Base-by-base conservation (phyloP, 225 moss, liverwort and hornwort genomes). In the Climacium dendroides region DNA sequence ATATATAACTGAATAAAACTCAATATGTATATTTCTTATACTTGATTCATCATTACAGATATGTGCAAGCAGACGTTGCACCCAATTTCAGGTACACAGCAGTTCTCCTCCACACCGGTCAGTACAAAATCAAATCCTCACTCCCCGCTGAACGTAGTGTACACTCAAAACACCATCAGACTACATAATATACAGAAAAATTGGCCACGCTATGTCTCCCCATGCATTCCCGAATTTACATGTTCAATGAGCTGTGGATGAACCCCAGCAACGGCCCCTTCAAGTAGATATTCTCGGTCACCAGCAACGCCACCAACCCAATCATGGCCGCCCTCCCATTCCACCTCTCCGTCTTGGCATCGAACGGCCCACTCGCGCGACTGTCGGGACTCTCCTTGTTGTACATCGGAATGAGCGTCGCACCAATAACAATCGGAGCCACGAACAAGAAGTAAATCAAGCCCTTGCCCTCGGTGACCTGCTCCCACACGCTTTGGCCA, bases 341-440 rank as follows among this genome's bases (percentile, higher is more conserved):
- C 92, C 92, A 92, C 6, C 92, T 63, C 88, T 92, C 92, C 2
- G 39, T 81, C 88, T 81, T 24, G 1, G 92, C 92, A 25, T 92
- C 45, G 8, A 92, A 90, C 7, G 95, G 97, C 0, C 93, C 92
- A 5, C 5, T 89, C 53, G 47, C 34, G 0, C 92, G 87, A 52
- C 95, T 97, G 28, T 96, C 96, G 2, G 96, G 95, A 0, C 92
- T 93, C 28, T 97, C 97, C 5, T 79, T 87, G 13, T 95, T 95
- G 50, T 60, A 96, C 81, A 97, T 97, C 17, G 97, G 97, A 30
- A 95, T 93, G 1, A 97, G 87, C 1, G 97, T 91, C 8, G 97
- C 97, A 34, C 85, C 95, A 23, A 96, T 94, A 62, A 98, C 34
- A 54, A 98, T 47, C 13, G 96, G 96, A 0, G 94, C 78, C 8